Evolutionary conservation across 208 protist genomes (phyloP).

Genomic region (Vickermania spadyakhi): DNA sequence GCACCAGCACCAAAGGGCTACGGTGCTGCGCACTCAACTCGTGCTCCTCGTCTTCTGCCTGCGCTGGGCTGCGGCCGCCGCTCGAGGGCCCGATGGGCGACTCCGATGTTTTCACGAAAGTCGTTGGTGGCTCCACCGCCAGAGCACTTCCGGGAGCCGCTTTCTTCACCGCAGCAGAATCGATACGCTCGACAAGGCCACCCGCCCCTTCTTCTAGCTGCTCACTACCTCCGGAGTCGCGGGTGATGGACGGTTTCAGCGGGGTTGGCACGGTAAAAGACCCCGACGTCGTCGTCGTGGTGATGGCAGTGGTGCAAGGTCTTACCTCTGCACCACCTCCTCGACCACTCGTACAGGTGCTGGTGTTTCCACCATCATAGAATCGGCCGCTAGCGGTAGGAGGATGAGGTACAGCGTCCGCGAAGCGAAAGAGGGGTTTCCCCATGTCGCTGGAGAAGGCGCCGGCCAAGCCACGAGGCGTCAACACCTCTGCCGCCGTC

Average conservation of each 20-base stretch:
- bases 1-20: no score
- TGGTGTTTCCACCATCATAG: no score
- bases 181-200: neutral
- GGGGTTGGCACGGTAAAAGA: neutral
- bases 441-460: constrained; percentile 12
- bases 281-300: neutral
- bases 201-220: neutral
- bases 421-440: neutral
- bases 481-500: neutral
- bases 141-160: no score
- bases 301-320: neutral
- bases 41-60: neutral
- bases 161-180: no score
- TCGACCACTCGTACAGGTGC: no score
- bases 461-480: neutral
- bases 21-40: no score
- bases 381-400: neutral
- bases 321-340: neutral
- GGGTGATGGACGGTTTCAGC: no score
- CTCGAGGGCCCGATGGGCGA: neutral
- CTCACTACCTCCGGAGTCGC: neutral
- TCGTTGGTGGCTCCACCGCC: neutral
- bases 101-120: neutral
- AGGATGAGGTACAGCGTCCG: neutral
- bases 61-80: neutral